These are phyloP conservation scores for Lentinula boryana DNA, from an alignment of 768 basidiomycete species.

Conservation along the genomic window DNA sequence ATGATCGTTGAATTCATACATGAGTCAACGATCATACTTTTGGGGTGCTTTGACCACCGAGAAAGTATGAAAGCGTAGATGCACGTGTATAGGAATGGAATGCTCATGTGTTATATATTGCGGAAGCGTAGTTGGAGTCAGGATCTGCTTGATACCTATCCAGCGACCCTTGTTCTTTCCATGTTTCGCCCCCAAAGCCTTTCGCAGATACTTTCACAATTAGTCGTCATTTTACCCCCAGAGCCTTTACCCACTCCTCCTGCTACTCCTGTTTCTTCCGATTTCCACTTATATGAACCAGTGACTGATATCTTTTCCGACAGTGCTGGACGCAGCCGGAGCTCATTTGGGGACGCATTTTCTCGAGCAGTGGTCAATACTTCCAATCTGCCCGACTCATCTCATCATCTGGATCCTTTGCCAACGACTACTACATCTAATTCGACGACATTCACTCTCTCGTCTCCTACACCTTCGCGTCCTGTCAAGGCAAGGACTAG, in stretches of 20 bases:
- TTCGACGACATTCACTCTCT: background rate
- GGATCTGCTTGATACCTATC: background rate
- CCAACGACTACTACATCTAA: background rate
- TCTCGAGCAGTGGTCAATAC: background rate
- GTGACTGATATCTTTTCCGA: background rate
- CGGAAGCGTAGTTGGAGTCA: constrained; percentile 2
- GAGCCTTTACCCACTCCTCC: background rate
- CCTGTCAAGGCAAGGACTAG: background rate
- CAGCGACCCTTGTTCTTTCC: background rate
- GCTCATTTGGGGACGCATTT: background rate
- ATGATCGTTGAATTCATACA: background rate
- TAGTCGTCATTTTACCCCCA: constrained; percentile 2
- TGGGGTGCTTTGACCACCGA: background rate
- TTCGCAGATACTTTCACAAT: background rate
- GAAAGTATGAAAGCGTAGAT: background rate
- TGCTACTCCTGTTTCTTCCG: background rate
- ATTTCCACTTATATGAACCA: background rate
- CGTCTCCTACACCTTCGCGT: background rate
- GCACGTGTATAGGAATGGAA: constrained; percentile 1
- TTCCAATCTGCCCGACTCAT: background rate
- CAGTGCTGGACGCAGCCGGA: background rate
- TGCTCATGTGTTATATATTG: background rate
- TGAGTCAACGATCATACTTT: background rate
- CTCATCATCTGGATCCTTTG: background rate
- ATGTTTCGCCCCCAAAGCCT: constrained; percentile 1